Base-by-base conservation (phyloP, 352 stramenopile species). In the Globisporangium nagaii region DNA sequence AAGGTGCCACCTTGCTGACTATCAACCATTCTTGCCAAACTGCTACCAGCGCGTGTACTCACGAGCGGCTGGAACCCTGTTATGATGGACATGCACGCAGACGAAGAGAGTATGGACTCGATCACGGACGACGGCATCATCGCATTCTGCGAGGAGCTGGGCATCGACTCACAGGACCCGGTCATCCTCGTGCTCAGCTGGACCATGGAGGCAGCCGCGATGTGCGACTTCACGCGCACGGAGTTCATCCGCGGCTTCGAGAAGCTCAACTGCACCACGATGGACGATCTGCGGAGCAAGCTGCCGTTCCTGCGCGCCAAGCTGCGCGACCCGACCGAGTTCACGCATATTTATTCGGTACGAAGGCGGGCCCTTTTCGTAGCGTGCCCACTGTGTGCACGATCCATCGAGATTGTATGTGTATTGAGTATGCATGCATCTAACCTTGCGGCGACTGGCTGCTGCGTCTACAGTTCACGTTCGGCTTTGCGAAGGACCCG, bases 111-210 rank as follows among this genome's bases (percentile, higher is more conserved):
- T 32, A 56, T 56, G 25, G 75, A 79, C 8, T 60, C 58, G 24
- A 93, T 93, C 32, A 90, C 81, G 19, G 85, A 95, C 55, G 81
- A 93, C 28, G 85, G 85, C 25, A 93, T 95, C 56, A 32, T 90
- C 24, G 47, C 56, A 3, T 65, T 95, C 27, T 95, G 85, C 65
- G 67, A 86, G 15, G 66, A 81, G 28, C 56, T 95, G 17, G 79
- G 65, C 3, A 67, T 93, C 25, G 83, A 92, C 41, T 34, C 85
- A 2, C 77, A 95, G 53, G 83, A 95, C 40, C 81, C 82, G 0
- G 81, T 93, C 47, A 83, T 90, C 54, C 57, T 95, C 40, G 84
- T 79, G 24, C 65, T 95, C 25, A 90, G 80, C 57, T 95, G 66
- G 52, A 66, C 64, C 40, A 95, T 95, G 85, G 73, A 88, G 3